Percentiles rank a stretch among this genome's conserved stretches.
Evolutionary conservation across 1,284 basidiomycete species (phyloP).

Genomic region (Wallemia mellicola): DNA sequence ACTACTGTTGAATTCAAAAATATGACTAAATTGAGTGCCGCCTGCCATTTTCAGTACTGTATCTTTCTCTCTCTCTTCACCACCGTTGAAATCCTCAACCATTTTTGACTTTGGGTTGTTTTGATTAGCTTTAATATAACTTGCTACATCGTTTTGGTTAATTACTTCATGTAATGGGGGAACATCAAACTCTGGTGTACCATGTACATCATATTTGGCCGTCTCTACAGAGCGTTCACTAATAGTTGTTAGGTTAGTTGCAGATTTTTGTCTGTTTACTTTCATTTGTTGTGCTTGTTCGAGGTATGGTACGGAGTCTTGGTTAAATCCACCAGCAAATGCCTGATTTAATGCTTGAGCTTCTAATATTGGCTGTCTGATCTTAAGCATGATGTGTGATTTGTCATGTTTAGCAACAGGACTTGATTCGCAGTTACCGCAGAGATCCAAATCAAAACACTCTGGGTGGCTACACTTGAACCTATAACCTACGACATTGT

Average conservation of each 20-base stretch:
- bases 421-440: neutral
- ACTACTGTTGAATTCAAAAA: neutral
- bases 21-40: neutral
- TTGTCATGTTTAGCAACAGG: neutral
- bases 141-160: neutral
- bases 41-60: neutral
- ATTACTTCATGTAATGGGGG: neutral
- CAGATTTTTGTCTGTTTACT: neutral
- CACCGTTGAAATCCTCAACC: neutral
- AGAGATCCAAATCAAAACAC: neutral
- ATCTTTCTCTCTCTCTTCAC: neutral
- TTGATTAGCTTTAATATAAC: neutral
- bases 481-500: neutral
- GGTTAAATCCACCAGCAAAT: neutral
- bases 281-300: neutral
- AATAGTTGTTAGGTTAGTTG: neutral
- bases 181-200: neutral
- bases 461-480: neutral
- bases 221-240: neutral
- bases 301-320: neutral
- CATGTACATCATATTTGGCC: neutral
- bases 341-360: neutral
- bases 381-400: neutral
- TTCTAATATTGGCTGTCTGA: neutral
- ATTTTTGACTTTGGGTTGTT: neutral